A percentile compares a stretch with the other conserved stretches of the same genome.
Evolutionary conservation across 2,329 filamentous ascomycete genomes (phyloP).

Genomic region (Colletotrichum lindemuthianum): DNA sequence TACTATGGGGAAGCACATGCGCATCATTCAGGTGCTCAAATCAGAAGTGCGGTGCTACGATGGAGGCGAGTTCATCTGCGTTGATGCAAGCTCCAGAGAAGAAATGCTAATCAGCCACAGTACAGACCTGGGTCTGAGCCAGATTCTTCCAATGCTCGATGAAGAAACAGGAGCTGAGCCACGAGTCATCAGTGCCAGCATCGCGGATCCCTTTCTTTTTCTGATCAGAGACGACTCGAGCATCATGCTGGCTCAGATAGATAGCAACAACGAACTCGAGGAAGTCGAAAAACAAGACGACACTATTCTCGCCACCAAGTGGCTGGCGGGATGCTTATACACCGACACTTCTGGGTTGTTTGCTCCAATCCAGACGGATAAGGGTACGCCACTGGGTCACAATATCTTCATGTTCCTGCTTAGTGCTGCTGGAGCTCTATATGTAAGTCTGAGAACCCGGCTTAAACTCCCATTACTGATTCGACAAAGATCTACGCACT

Average conservation of each 20-base stretch:
- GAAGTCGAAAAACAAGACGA: slow-evolving; percentile 75
- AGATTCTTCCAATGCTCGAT: slow-evolving; percentile 93
- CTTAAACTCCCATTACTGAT: slow-evolving; percentile 1
- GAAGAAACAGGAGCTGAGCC: slow-evolving; percentile 88
- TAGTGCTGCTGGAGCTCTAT: slow-evolving; percentile 76
- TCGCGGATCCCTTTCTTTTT: slow-evolving; percentile 86
- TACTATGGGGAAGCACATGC: slow-evolving; percentile 80
- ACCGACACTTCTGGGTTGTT: slow-evolving; percentile 71
- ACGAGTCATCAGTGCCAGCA: slow-evolving; percentile 81
- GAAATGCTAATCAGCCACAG: slow-evolving; percentile 15
- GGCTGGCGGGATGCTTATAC: slow-evolving; percentile 87
- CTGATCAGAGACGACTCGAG: slow-evolving; percentile 86
- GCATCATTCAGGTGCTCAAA: slow-evolving; percentile 87
- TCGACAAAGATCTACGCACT: slow-evolving; percentile 76
- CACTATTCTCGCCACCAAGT: slow-evolving; percentile 70
- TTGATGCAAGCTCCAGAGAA: background rate
- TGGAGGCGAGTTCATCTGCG: slow-evolving; percentile 69
- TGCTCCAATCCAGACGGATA: slow-evolving; percentile 51
- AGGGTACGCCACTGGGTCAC: slow-evolving; percentile 50
- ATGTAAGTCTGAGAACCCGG: slow-evolving; percentile 63
- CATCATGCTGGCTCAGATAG: slow-evolving; percentile 81
- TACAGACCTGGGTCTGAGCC: slow-evolving; percentile 83
- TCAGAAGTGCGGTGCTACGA: slow-evolving; percentile 93
- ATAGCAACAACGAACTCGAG: slow-evolving; percentile 84
- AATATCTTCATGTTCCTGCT: slow-evolving; percentile 81